Conservation (phyloP, 2,329 filamentous ascomycete species). For the Xylaria sp. region DNA sequence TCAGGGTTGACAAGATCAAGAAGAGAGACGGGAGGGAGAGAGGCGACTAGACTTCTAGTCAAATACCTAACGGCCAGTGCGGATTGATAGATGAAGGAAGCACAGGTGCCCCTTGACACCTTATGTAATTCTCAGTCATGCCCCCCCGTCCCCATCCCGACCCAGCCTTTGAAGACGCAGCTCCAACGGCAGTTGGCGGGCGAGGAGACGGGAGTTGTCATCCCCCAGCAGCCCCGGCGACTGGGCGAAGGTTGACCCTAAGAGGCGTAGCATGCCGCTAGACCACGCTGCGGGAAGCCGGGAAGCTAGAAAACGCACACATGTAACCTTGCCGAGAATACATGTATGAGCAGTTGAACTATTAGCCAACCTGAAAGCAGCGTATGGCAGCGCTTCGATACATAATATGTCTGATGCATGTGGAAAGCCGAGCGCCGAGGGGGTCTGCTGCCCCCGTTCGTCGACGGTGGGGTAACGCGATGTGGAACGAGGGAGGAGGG, state of each 20-base stretch:
- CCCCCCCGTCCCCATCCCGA: constrained; percentile 2
- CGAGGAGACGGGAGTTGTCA: constrained; percentile 10
- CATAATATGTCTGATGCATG: background rate
- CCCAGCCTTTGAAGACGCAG: constrained; percentile 3
- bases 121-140: constrained; percentile 37
- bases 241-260: constrained; percentile 30
- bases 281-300: constrained; percentile 9
- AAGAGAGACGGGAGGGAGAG: background rate
- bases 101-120: constrained; percentile 2
- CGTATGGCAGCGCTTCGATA: background rate
- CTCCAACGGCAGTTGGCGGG: constrained; percentile 27
- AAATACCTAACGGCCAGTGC: background rate
- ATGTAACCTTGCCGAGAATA: background rate
- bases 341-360: no score
- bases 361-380: background rate
- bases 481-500: background rate
- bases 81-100: constrained; percentile 5
- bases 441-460: background rate
- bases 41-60: background rate
- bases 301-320: background rate
- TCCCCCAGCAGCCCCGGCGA: background rate
- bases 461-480: background rate
- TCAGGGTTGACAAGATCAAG: background rate
- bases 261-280: background rate
- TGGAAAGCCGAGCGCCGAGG: background rate